A percentile compares a stretch with the other conserved stretches of the same genome.
Evolutionary conservation across 345 rosid species (phyloP).

Genomic region (Linum usitatissimum): DNA sequence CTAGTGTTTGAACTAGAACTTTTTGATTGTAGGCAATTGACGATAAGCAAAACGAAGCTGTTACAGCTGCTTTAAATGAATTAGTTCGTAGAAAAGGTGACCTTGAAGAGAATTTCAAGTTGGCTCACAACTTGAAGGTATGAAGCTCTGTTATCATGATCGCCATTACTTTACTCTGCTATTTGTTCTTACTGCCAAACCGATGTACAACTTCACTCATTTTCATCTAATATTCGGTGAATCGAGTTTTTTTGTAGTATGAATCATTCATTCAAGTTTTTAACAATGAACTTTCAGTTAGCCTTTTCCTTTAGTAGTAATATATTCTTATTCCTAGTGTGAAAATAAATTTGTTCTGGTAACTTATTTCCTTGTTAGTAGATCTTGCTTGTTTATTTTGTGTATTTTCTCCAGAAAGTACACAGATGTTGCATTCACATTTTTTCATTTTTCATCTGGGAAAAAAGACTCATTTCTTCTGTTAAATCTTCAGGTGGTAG

Average conservation of each 20-base stretch:
- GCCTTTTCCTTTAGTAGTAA: background rate
- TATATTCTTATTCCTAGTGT: background rate
- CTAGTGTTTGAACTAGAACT: conserved; percentile 13
- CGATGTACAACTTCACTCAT: background rate
- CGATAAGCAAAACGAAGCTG: conserved; percentile 80
- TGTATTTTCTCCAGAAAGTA: too few relatives aligned
- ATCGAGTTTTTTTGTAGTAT: too few relatives aligned
- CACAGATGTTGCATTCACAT: too few relatives aligned
- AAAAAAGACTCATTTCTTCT: background rate
- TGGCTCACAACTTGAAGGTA: conserved; percentile 83
- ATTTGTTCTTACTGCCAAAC: background rate
- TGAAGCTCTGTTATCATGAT: background rate
- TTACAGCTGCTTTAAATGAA: conserved; percentile 64
- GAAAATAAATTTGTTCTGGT: too few relatives aligned
- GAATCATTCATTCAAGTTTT: background rate
- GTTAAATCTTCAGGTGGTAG: conserved; percentile 41
- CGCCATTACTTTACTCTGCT: background rate
- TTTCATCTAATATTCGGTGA: background rate
- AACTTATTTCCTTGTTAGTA: too few relatives aligned
- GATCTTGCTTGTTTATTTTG: too few relatives aligned
- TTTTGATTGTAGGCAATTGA: conserved; percentile 60
- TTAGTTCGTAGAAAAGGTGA: conserved; percentile 66
- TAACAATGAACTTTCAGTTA: background rate
- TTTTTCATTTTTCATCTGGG: too few relatives aligned
- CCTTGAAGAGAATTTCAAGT: conserved; percentile 68